Evolutionary conservation across 345 rosid genomes (phyloP), one percentile per base, ranked within the genome.

Genomic region (Camelina laxa): DNA sequence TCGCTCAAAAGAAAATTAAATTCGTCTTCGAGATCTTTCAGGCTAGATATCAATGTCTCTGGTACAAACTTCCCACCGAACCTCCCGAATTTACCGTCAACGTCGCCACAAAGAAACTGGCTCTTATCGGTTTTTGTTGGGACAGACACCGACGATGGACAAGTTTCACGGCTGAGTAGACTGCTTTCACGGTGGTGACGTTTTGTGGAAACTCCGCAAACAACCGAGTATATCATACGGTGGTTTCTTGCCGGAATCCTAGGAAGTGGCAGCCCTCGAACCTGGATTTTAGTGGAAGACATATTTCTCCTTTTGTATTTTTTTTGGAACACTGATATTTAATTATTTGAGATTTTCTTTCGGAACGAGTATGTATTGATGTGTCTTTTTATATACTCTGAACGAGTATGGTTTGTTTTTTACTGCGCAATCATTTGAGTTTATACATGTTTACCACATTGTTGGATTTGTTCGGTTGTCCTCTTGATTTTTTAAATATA

Each of bases 61-160:
- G 96, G 91, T 64, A 90, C 98, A 73, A 55, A 92, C 75, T 83
- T 90, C 48, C 98, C 96, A 41, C 98, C 96, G 72, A 86, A 90
- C 71, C 69, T 84, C 22, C 96, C 98, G 44, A 85, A 92, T 73
- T 39, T 30, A 39, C 81, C 81, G 7, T 30, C 38, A 55, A 10
- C n/a, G 58, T 36, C 17, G 36, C 35, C 39, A 57, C 27, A 2
- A 59, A 42, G 19, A 49, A 36, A 58, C 61, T 7, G 59, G 7
- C 44, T 70, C 75, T 56, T 22, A 20, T 45, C 36, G 27, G 80
- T 56, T 70, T 24, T 70, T 71, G 38, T 39, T 47, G 67, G 73
- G 45, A 70, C 48, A 72, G 2, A 54, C 45, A 7, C 54, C 53
- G 62, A 55, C 31, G 65, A 15, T 13, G 38, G 55, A 60, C 62